These are phyloP conservation scores for Phytophthora vignae DNA, from an alignment of 352 stramenopile genomes.

Conservation along the genomic window DNA sequence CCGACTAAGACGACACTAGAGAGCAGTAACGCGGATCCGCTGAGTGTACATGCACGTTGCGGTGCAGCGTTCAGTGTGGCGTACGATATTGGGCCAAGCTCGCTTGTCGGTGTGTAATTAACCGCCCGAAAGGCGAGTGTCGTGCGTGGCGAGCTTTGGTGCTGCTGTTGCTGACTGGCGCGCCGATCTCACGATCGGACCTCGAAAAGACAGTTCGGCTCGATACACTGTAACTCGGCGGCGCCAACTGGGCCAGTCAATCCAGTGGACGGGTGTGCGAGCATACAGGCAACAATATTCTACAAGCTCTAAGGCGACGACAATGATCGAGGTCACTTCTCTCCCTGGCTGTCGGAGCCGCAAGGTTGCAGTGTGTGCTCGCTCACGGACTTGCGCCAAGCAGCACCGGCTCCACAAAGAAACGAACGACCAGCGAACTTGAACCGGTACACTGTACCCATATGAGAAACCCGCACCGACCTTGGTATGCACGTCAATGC, in stretches of 20 bases:
- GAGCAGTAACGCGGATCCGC: conserved; percentile 5
- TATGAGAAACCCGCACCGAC: neutral
- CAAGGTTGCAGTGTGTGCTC: too few relatives aligned
- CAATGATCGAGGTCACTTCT: neutral
- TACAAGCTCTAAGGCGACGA: neutral
- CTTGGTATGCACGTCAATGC: too few relatives aligned
- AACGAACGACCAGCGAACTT: conserved; percentile 24
- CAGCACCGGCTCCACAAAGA: neutral
- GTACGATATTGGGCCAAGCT: conserved; percentile 9
- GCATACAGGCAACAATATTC: too few relatives aligned
- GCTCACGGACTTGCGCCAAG: too few relatives aligned
- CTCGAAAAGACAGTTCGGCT: conserved; percentile 15
- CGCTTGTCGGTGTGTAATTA: conserved; percentile 25
- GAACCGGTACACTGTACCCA: conserved; percentile 5
- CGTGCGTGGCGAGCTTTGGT: conserved; percentile 1
- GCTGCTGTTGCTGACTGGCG: neutral
- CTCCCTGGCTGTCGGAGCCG: neutral
- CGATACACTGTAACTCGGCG: neutral
- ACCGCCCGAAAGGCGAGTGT: conserved; percentile 17
- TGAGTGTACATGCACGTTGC: conserved; percentile 6
- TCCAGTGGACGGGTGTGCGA: neutral
- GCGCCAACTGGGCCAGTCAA: conserved; percentile 5
- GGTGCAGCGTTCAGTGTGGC: conserved; percentile 9
- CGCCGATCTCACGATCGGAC: conserved; percentile 22
- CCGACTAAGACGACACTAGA: conserved; percentile 13